Percentiles rank a stretch among this genome's conserved stretches.
Conservation (phyloP, 371 early-diverging fungal genomes). For the Coemansia sp. region DNA sequence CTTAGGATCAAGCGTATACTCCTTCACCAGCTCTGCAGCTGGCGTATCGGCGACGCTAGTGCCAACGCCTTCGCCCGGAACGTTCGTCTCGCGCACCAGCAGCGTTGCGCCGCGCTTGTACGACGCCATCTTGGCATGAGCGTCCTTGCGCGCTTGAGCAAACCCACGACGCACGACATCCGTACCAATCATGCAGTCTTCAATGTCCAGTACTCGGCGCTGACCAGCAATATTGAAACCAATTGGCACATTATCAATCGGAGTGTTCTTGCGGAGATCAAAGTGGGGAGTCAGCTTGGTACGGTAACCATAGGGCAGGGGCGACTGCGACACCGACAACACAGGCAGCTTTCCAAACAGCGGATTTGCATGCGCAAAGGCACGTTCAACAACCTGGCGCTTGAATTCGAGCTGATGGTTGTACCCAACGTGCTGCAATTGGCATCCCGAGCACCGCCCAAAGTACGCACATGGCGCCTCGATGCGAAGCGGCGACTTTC, state of each 20-base stretch:
- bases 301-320: slow-evolving; percentile 57
- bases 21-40: slow-evolving; percentile 44
- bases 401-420: slow-evolving; percentile 60
- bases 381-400: slow-evolving; percentile 53
- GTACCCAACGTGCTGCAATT: slow-evolving; percentile 61
- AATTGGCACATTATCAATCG: slow-evolving; percentile 53
- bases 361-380: slow-evolving; percentile 48
- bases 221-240: slow-evolving; percentile 61
- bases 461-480: slow-evolving; percentile 59
- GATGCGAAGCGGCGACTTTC: slow-evolving; percentile 52
- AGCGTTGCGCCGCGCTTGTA: slow-evolving; percentile 60
- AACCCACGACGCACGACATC: slow-evolving; percentile 56
- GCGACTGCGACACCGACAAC: slow-evolving; percentile 48
- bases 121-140: slow-evolving; percentile 49
- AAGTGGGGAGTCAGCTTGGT: slow-evolving; percentile 69
- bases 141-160: slow-evolving; percentile 21
- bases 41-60: slow-evolving; percentile 49
- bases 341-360: slow-evolving; percentile 30
- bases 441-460: slow-evolving; percentile 62
- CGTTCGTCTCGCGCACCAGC: slow-evolving; percentile 58
- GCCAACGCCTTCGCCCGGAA: slow-evolving; percentile 49
- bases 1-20: slow-evolving; percentile 39
- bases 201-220: slow-evolving; percentile 61
- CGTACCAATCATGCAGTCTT: slow-evolving; percentile 63
- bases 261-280: slow-evolving; percentile 52